These are phyloP conservation scores for Seiridium unicorne DNA, from an alignment of 2,329 filamentous ascomycete species.

Conservation along the genomic window DNA sequence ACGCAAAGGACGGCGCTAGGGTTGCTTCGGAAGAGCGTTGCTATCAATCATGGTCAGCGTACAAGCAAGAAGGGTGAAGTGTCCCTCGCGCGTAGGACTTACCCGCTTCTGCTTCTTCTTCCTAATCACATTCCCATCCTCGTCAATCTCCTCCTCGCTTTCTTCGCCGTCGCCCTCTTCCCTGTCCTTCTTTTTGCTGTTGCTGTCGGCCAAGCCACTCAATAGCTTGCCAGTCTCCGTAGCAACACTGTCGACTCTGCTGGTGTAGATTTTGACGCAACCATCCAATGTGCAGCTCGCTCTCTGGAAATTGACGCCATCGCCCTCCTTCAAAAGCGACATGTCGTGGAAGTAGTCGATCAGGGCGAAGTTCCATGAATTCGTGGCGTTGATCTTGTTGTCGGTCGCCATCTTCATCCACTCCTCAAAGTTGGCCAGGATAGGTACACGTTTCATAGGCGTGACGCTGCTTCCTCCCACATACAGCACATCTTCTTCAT, in stretches of 20 bases:
- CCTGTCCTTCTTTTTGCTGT: constrained; percentile 70
- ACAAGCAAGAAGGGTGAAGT: constrained; percentile 14
- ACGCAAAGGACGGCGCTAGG: constrained; percentile 81
- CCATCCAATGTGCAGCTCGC: constrained; percentile 96
- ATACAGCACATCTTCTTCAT: constrained; percentile 59
- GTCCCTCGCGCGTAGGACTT: constrained; percentile 19
- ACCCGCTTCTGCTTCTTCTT: constrained; percentile 77
- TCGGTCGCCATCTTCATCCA: constrained; percentile 99
- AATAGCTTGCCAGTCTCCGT: constrained; percentile 95
- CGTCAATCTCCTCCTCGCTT: constrained; percentile 60
- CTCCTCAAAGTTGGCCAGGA: constrained; percentile 97
- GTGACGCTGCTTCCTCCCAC: constrained; percentile 78
- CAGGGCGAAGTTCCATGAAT: constrained; percentile 99
- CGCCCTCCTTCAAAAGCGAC: constrained; percentile 93
- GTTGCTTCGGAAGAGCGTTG: constrained; percentile 90
- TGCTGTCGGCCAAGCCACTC: constrained; percentile 88
- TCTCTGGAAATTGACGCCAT: constrained; percentile 97
- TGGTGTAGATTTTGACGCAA: constrained; percentile 99
- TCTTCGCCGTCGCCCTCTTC: constrained; percentile 67
- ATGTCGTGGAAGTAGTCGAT: constrained; percentile 99
- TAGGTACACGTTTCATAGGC: constrained; percentile 92
- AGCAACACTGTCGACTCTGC: constrained; percentile 94
- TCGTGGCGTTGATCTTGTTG: constrained; percentile 97
- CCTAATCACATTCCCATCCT: constrained; percentile 54
- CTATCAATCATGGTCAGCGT: constrained; percentile 29